These are phyloP conservation scores for Cyclocybe cylindracea DNA, from an alignment of 768 basidiomycete genomes.

Conservation along the genomic window DNA sequence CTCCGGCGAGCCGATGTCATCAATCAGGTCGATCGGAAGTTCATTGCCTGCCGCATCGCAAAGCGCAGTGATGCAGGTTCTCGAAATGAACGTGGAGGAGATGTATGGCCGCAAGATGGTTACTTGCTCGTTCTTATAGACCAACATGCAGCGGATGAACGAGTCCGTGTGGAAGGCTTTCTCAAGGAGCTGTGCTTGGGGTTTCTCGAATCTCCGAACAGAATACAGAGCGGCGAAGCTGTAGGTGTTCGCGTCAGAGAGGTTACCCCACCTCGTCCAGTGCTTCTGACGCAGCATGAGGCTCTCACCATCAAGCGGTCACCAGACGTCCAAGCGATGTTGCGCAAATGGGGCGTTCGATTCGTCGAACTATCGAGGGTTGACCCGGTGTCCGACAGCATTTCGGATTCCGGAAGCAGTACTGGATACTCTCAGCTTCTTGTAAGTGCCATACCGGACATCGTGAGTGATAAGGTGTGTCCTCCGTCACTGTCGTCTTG, in stretches of 20 bases:
- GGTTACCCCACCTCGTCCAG: conserved; percentile 54
- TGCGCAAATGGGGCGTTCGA: conserved; percentile 70
- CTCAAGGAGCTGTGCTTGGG: conserved; percentile 73
- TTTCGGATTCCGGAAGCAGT: conserved; percentile 29
- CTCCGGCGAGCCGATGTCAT: conserved; percentile 63
- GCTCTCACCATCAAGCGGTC: conserved; percentile 47
- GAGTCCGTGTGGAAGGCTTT: conserved; percentile 86
- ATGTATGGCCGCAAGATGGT: conserved; percentile 5
- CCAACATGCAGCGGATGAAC: conserved; percentile 98
- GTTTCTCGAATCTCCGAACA: conserved; percentile 49
- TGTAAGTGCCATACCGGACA: conserved; percentile 63
- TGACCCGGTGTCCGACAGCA: conserved; percentile 22
- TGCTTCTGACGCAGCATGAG: conserved; percentile 72
- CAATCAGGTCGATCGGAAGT: conserved; percentile 89
- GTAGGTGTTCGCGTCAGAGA: conserved; percentile 28
- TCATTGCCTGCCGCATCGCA: conserved; percentile 71
- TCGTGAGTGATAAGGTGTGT: conserved; percentile 75
- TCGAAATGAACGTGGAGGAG: conserved; percentile 1
- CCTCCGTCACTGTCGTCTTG: conserved; percentile 24
- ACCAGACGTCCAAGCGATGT: conserved; percentile 42
- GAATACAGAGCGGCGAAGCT: conserved; percentile 32
- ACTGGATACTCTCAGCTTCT: conserved; percentile 64
- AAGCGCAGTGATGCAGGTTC: conserved; percentile 7
- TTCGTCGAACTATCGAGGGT: conserved; percentile 42
- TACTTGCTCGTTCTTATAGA: conserved; percentile 76